Conservation (phyloP, 2,329 filamentous ascomycete genomes). For the Dactylella cylindrospora region DNA sequence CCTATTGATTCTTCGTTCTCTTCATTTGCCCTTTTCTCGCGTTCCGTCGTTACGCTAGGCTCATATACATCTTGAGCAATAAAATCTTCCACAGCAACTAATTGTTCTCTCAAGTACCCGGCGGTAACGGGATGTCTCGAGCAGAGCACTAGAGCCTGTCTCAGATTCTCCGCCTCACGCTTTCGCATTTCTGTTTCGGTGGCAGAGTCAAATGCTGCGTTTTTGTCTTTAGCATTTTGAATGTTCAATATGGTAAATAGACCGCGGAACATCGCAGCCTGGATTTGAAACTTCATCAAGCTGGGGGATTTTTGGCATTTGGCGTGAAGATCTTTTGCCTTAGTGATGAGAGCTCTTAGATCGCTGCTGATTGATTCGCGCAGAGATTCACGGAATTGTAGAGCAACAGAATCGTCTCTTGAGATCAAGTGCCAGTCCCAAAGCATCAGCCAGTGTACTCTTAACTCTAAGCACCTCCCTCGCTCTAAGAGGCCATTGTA, state of each 20-base stretch:
- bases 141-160: too few relatives aligned
- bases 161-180: too few relatives aligned
- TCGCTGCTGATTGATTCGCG: slow-evolving; percentile 4
- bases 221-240: slow-evolving; percentile 2
- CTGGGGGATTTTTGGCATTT: slow-evolving; percentile 5
- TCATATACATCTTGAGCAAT: too few relatives aligned
- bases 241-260: slow-evolving; percentile 9
- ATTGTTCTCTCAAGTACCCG: too few relatives aligned
- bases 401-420: not conserved
- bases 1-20: too few relatives aligned
- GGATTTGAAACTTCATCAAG: slow-evolving; percentile 6
- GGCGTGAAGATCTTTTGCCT: not conserved
- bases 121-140: too few relatives aligned
- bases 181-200: slow-evolving; percentile 4
- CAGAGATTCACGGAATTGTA: not conserved
- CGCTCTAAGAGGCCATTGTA: slow-evolving; percentile 22
- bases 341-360: too few relatives aligned
- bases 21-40: too few relatives aligned
- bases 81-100: too few relatives aligned
- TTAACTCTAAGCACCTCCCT: slow-evolving; percentile 12
- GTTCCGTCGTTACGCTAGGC: too few relatives aligned
- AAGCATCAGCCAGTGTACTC: slow-evolving; percentile 7
- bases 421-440: slow-evolving; percentile 21
- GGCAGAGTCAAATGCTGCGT: not conserved
- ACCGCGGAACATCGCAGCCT: slow-evolving; percentile 21